Evolutionary conservation across 768 basidiomycete species (phyloP), one percentile per base, ranked within the genome.

Genomic region (Lactifluus volemus): DNA sequence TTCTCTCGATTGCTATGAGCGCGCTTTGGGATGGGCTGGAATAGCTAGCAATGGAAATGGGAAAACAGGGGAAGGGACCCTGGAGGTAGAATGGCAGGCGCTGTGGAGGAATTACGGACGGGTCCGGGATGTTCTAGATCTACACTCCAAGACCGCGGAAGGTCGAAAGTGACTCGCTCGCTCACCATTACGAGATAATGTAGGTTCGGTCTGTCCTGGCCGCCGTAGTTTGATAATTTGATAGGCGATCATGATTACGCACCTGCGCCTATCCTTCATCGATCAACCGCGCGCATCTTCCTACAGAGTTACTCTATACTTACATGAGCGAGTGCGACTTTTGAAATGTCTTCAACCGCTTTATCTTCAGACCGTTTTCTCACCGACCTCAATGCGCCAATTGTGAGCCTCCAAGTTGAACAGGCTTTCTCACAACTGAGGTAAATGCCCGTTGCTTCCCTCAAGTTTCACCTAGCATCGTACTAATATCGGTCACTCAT

Each of bases 351-450:
- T 9, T 76, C 76, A 74, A 69, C 69, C 32, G 73, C 71, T 59
- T 68, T 73, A 47, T 60, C 73, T 34, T 58, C 76, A 12, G 86
- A 88, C 66, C 81, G 83, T 47, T 92, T 86, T 72, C 73, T 89
- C 47, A 86, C 90, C 39, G 91, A 94, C 74, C 77, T 76, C n/a
- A 71, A 77, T 12, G 80, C 88, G n/a, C 92, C 91, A 15, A 73
- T 90, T 56, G 91, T 89, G 71, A 77, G 82, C 58, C 76, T 94
- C 55, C 79, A 86, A 50, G 80, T 90, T 42, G 79, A 76, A 44
- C 80, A 83, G 56, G 80, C 86, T 1, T 93, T 92, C 68, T 73
- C 73, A n/a, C 85, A 81, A 62, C 74, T 90, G 52, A 86, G 81
- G 87, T 86, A 53, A 38, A 63, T 25, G 12, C 10, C 44, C 19